phyloP scores from a whole-genome alignment of 139 green algal genomes.

The Desmodesmus armatus region DNA sequence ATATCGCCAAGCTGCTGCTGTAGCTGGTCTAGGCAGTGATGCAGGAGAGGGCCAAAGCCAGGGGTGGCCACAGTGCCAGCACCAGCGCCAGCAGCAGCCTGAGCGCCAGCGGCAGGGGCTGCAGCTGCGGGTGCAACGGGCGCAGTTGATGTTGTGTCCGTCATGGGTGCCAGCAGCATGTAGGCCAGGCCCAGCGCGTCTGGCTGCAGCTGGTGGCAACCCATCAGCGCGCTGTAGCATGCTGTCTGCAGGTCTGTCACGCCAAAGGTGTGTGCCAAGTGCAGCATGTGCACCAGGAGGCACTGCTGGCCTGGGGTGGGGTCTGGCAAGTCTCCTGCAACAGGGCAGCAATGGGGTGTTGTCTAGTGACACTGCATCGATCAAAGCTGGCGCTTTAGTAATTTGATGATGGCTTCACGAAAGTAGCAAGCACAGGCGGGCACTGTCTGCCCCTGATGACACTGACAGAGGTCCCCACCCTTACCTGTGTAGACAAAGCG shows the following conservation, averaged over 20 bases:
- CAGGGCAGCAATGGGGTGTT: no score
- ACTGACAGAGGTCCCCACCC: no score
- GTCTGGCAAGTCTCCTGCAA: not conserved
- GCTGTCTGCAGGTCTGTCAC: not conserved
- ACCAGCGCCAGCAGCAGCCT: no score
- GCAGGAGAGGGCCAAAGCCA: not conserved
- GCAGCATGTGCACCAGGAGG: conserved; percentile 42
- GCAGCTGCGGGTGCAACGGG: not conserved
- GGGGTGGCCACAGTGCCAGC: no score
- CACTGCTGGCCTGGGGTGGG: not conserved
- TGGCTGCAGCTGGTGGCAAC: conserved; percentile 4
- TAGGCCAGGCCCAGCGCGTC: conserved; percentile 8
- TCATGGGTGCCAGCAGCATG: conserved; percentile 16
- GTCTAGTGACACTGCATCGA: no score
- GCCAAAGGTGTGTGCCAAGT: conserved; percentile 5
- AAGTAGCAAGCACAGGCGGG: not conserved
- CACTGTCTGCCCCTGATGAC: no score
- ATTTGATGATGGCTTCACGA: no score
- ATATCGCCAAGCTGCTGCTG: conserved; percentile 34
- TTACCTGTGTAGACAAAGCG: conserved; percentile 31
- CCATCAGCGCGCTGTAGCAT: conserved; percentile 15
- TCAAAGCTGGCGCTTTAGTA: no score
- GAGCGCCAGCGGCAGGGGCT: no score
- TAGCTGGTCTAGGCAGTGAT: conserved; percentile 17
- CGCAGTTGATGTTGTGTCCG: not conserved